phyloP scores from a whole-genome alignment of 805 yeast genomes.

The Candida saitoana region DNA sequence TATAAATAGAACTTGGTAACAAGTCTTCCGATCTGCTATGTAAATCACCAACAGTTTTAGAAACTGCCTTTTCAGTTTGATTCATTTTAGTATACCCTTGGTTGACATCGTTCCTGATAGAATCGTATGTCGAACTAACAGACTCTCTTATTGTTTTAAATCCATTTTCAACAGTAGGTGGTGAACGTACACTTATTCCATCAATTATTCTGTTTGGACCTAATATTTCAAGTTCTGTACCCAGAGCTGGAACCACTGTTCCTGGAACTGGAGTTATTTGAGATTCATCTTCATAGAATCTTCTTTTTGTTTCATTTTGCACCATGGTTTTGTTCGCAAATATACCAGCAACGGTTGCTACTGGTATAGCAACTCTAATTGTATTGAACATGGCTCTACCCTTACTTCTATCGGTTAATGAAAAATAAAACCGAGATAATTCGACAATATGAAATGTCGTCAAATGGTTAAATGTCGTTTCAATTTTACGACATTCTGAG shows the following conservation, averaged over 20 bases:
- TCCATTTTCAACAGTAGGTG: constrained; percentile 43
- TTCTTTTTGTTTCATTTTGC: constrained; percentile 26
- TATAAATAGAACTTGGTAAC: constrained; percentile 66
- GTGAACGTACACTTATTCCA: constrained; percentile 56
- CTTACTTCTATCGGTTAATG: neutral
- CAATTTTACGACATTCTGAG: neutral
- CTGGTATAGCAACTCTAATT: constrained; percentile 5
- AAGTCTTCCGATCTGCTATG: constrained; percentile 65
- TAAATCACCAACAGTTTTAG: constrained; percentile 58
- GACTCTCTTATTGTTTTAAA: constrained; percentile 48
- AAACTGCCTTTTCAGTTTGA: constrained; percentile 58
- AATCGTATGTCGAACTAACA: constrained; percentile 27
- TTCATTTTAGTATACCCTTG: constrained; percentile 48
- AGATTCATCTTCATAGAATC: constrained; percentile 49
- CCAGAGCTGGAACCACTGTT: constrained; percentile 41
- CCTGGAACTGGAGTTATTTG: constrained; percentile 49
- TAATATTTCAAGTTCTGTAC: constrained; percentile 37
- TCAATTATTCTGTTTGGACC: constrained; percentile 48
- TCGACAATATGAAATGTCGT: neutral
- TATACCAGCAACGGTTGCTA: neutral
- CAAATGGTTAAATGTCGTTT: neutral
- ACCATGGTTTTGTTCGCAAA: neutral
- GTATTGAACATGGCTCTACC: neutral
- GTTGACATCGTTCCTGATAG: constrained; percentile 34
- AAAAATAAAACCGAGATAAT: neutral